phyloP scores from a whole-genome alignment of 352 stramenopile genomes.

The Blastocystis sp. region DNA sequence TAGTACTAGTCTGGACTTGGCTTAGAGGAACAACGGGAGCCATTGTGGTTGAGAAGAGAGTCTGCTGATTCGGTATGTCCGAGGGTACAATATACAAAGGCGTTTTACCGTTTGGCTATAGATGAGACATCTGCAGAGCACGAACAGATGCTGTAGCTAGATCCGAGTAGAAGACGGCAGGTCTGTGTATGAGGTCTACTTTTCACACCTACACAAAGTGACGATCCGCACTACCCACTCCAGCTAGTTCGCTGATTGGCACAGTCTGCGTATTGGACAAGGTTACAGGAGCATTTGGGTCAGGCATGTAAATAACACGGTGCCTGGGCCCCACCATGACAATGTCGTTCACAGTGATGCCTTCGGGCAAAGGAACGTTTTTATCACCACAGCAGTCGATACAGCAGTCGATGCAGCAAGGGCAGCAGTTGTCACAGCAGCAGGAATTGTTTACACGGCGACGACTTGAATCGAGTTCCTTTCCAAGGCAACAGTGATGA shows the following conservation, averaged over 20 bases:
- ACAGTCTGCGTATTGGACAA: neutral
- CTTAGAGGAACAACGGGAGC: slow-evolving; percentile 11
- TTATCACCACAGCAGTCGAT: slow-evolving; percentile 40
- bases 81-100: slow-evolving; percentile 40
- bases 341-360: neutral
- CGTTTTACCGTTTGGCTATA: slow-evolving; percentile 23
- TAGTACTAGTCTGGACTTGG: neutral
- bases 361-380: neutral
- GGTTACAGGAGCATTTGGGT: slow-evolving; percentile 39
- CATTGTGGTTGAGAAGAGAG: slow-evolving; percentile 29
- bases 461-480: neutral
- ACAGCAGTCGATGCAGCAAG: slow-evolving; percentile 51
- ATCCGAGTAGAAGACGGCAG: slow-evolving; percentile 53
- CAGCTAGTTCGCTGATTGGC: neutral
- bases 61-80: slow-evolving; percentile 56
- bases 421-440: slow-evolving; percentile 35
- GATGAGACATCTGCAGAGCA: neutral
- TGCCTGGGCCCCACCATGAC: neutral
- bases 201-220: slow-evolving; percentile 1
- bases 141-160: neutral
- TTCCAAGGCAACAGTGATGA: slow-evolving; percentile 4
- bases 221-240: neutral
- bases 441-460: slow-evolving; percentile 47
- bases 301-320: slow-evolving; percentile 41
- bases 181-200: neutral